Base-by-base conservation (phyloP, 257 asterid species). In the Solanum commersonii region DNA sequence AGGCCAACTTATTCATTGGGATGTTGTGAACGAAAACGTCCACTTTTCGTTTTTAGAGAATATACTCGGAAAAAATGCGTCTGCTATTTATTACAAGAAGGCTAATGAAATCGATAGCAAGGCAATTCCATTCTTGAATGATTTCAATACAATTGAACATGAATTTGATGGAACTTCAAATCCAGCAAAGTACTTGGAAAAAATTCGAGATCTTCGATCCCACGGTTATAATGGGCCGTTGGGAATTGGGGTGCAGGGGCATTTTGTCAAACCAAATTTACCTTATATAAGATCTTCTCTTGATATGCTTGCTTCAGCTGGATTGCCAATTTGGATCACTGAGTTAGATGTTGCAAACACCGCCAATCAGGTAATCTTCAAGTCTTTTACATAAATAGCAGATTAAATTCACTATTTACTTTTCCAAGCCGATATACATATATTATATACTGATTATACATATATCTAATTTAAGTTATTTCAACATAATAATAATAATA, bases 251-350 rank as follows among this genome's bases (percentile, higher is more conserved):
- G 68, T 92, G 1, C 88, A 92, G 38, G 83, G 88, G 6, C 94
- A 92, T 92, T 29, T 79, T 92, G 92, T 91, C 52, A 91, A 91
- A 0, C 91, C 92, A 20, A 94, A 94, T 33, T 92, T 86, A 29
- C 87, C 92, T 35, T 90, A 89, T 70, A 76, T 89, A 89, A 90
- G 95, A 92, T 72, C 76, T 90, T 86, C 96, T 88, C 63, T 91
- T 16, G 98, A 96, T 85, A n/a, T 44, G 2, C 93, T 96, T 34
- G 92, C 96, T 6, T 84, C 93, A 1, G 89, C 95, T 5, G 71
- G 34, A 49, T 78, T 94, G 87, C 98, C 98, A 22, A 92, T 94
- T 38, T 96, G 98, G 98, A 40, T 94, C 40, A 93, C 98, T 0
- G 98, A 96, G 87, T 42, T 95, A 87, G 98, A 95, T 68, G 97